Base-by-base conservation (phyloP, 768 basidiomycete genomes). In the Cyathus striatus region DNA sequence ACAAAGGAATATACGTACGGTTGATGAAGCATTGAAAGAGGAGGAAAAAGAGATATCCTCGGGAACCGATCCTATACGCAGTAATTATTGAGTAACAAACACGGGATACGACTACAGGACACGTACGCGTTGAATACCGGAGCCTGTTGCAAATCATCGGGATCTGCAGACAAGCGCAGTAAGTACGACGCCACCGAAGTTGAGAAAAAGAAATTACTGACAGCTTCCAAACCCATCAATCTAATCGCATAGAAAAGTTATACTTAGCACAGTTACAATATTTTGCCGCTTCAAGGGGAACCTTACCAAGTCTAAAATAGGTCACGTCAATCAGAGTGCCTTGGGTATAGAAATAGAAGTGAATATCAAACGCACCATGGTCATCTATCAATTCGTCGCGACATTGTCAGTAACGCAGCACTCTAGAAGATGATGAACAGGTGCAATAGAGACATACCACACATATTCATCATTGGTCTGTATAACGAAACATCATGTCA, bases 11-110 rank as follows among this genome's bases (percentile, higher is more conserved):
- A 41, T 17, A 32, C 49, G 40, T 52, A 87, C 88, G 78, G 49
- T 86, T 83, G 52, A 87, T 79, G 60, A 94, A 94, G 51, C 88
- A 90, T 52, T 99, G 95, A 71, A 99, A 98, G 1, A 99, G 71
- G 17, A 95, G 70, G 66, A 83, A 99, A 70, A 83, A 94, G 61
- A 94, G 94, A 64, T 93, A 96, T 17, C 84, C 90, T 50, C 87
- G 70, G 1, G 79, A 63, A 5, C 94, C 95, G 42, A 97, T 87
- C 6, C 86, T 90, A 46, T 35, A 40, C 49, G 5, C 16, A 26
- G 35, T 23, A 10, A 10, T 22, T 40, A 46, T 16, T 48, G 34
- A 42, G n/a, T 9, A 30, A 30, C 27, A n/a, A 30, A 9, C 27
- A 9, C n/a, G 9, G 10, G 12, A 27, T 34, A n/a, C n/a, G 18